phyloP scores from a whole-genome alignment of 148 eudicot species.

The Silene uniflora region DNA sequence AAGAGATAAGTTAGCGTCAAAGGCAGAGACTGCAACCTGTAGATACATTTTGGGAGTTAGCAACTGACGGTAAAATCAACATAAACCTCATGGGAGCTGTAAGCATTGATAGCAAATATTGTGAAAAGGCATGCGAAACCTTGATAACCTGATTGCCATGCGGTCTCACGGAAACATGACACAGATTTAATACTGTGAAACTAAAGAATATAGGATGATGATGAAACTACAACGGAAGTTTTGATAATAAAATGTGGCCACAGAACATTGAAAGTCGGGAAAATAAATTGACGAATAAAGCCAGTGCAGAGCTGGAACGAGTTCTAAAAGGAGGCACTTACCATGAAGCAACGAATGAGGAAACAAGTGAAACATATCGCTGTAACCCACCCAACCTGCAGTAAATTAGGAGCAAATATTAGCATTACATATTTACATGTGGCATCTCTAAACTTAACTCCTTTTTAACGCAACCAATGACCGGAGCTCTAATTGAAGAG shows the following conservation, averaged over 20 bases:
- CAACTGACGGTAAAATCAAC: background rate
- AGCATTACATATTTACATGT: conserved; percentile 18
- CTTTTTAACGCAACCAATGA: no score
- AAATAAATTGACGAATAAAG: background rate
- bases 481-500: no score
- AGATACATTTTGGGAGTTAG: conserved; percentile 14
- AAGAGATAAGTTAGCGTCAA: conserved; percentile 71
- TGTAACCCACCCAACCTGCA: conserved; percentile 89
- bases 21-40: conserved; percentile 75
- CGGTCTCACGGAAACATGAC: no score
- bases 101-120: background rate
- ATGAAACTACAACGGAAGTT: no score
- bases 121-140: no score
- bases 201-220: no score
- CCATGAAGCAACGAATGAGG: conserved; percentile 79
- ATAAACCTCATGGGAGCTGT: background rate
- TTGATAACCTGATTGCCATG: no score
- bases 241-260: no score
- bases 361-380: conserved; percentile 81
- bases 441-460: background rate
- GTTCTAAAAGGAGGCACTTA: conserved; percentile 27
- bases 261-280: no score
- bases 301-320: background rate
- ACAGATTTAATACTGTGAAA: no score
- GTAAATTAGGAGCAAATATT: conserved; percentile 20